Conservation (phyloP, 495 filamentous ascomycete genomes). For the Aspergillus affinis region DNA sequence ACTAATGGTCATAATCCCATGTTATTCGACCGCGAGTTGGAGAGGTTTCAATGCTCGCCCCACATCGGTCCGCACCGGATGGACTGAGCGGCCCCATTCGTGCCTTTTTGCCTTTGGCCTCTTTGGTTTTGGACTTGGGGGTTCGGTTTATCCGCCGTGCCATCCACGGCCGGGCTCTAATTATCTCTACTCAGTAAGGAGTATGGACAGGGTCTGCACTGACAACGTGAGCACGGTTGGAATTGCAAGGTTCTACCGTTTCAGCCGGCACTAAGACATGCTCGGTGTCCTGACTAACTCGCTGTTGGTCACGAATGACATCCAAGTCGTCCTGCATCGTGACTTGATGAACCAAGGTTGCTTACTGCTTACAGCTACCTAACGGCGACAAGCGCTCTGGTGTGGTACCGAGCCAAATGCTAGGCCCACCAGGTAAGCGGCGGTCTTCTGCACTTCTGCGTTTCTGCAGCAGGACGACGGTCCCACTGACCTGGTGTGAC, state of each 20-base stretch:
- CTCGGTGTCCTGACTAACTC: too few relatives aligned
- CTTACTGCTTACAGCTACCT: background rate
- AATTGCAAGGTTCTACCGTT: background rate
- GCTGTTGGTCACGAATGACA: background rate
- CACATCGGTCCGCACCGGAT: constrained; percentile 23
- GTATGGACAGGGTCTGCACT: background rate
- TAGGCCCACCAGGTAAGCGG: background rate
- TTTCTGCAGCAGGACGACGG: background rate
- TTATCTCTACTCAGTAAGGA: too few relatives aligned
- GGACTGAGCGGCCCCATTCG: constrained; percentile 14
- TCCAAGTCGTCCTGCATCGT: background rate
- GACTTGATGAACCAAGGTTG: background rate
- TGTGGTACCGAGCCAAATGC: background rate
- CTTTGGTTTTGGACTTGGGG: too few relatives aligned
- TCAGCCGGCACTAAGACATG: background rate
- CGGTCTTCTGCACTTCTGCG: background rate
- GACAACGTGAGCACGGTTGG: background rate
- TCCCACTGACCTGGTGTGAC: background rate
- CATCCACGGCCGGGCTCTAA: too few relatives aligned
- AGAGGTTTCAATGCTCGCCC: constrained; percentile 5
- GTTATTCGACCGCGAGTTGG: background rate
- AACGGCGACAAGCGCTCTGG: background rate
- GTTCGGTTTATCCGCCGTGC: background rate
- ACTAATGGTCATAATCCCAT: too few relatives aligned
- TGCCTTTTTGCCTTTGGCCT: constrained; percentile 3